Conservation (phyloP, 805 yeast species). For the Kuraishia capsulata region DNA sequence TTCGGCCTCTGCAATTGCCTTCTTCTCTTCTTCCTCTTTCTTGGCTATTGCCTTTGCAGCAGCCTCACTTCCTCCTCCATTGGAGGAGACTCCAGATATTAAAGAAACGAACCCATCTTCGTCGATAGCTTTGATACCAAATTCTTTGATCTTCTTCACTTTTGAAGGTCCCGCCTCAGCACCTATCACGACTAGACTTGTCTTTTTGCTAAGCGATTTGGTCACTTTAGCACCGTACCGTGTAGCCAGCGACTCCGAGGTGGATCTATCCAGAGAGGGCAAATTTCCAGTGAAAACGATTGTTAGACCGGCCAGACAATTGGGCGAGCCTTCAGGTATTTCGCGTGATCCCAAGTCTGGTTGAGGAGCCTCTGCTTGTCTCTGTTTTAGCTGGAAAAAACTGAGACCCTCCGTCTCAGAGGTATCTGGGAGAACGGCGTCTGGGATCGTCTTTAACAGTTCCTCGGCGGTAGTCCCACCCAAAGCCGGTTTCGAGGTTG, state of each 20-base stretch:
- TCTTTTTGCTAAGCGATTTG: conserved; percentile 74
- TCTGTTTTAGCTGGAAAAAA: conserved; percentile 48
- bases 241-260: conserved; percentile 69
- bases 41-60: conserved; percentile 70
- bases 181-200: conserved; percentile 85
- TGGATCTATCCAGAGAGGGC: conserved; percentile 70
- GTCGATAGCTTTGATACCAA: conserved; percentile 70
- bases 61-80: conserved; percentile 79
- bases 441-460: conserved; percentile 57
- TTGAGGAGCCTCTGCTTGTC: conserved; percentile 24
- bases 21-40: conserved; percentile 56
- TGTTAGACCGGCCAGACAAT: conserved; percentile 81
- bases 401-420: conserved; percentile 43
- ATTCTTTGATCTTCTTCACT: conserved; percentile 65
- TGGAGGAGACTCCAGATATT: conserved; percentile 74
- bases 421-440: conserved; percentile 57
- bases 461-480: conserved; percentile 37
- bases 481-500: background rate
- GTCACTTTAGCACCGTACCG: conserved; percentile 89
- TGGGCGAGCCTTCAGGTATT: conserved; percentile 75
- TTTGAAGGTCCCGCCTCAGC: conserved; percentile 97
- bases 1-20: conserved; percentile 42
- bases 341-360: conserved; percentile 26
- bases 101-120: conserved; percentile 81
- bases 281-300: conserved; percentile 90